Percentiles rank a stretch among this genome's conserved stretches.
Evolutionary conservation across 2,329 filamentous ascomycete species (phyloP).

Genomic region (Hymenoscyphus salicellus): DNA sequence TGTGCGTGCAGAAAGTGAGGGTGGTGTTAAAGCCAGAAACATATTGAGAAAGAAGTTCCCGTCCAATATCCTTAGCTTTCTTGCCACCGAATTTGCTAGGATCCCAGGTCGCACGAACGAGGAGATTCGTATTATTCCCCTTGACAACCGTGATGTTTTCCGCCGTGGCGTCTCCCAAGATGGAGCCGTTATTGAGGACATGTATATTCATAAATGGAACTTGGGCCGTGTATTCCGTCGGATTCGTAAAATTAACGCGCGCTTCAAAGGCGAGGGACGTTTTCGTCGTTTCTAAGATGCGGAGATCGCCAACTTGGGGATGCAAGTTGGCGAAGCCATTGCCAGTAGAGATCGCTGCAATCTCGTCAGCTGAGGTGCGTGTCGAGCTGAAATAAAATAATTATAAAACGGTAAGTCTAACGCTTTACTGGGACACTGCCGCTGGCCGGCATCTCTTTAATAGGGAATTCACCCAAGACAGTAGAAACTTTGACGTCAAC

Average conservation of each 20-base stretch:
- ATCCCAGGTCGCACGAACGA: slow-evolving; percentile 70
- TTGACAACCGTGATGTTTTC: slow-evolving; percentile 60
- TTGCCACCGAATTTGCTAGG: slow-evolving; percentile 61
- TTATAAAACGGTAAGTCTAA: slow-evolving; percentile 64
- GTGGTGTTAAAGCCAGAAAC: slow-evolving; percentile 85
- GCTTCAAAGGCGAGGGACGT: slow-evolving; percentile 70
- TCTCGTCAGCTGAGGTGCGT: slow-evolving; percentile 36
- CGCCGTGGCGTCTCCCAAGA: slow-evolving; percentile 72
- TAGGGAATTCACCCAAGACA: slow-evolving; percentile 72
- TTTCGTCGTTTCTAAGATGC: slow-evolving; percentile 68
- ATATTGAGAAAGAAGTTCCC: slow-evolving; percentile 77
- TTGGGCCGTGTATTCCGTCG: slow-evolving; percentile 77
- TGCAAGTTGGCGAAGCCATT: slow-evolving; percentile 44
- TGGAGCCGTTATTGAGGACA: slow-evolving; percentile 67
- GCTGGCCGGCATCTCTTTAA: slow-evolving; percentile 81
- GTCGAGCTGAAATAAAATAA: slow-evolving; percentile 33
- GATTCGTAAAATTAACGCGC: slow-evolving; percentile 81
- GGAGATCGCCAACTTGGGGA: slow-evolving; percentile 68
- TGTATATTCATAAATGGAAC: slow-evolving; percentile 80
- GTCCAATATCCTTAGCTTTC: slow-evolving; percentile 60
- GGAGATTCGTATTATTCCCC: slow-evolving; percentile 69
- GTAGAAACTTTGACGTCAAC: slow-evolving; percentile 84
- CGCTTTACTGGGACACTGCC: slow-evolving; percentile 89
- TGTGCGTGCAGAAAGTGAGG: slow-evolving; percentile 69
- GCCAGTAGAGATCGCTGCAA: slow-evolving; percentile 57